phyloP scores from a whole-genome alignment of 805 yeast genomes.

The Cyberlindnera suaveolens region DNA sequence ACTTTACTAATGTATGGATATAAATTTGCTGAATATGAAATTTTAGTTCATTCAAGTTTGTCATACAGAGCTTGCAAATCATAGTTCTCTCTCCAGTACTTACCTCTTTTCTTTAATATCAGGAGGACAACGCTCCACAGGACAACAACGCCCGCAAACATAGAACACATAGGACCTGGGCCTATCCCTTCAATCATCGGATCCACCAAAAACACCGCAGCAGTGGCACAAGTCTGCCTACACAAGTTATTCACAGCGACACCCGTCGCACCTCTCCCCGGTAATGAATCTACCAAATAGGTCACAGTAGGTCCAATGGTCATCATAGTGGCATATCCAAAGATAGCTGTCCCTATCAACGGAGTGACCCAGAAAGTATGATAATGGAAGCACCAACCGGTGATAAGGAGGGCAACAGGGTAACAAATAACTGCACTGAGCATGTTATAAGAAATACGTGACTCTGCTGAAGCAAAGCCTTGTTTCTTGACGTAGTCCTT shows the following conservation, averaged over 20 bases:
- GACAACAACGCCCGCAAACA: constrained; percentile 53
- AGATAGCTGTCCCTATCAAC: constrained; percentile 71
- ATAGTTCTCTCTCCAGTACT: constrained; percentile 56
- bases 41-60: constrained; percentile 20
- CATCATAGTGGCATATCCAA: constrained; percentile 81
- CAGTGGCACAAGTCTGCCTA: constrained; percentile 68
- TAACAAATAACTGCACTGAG: constrained; percentile 55
- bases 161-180: constrained; percentile 62
- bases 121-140: constrained; percentile 36
- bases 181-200: constrained; percentile 66
- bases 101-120: constrained; percentile 48
- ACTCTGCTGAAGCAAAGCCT: constrained; percentile 68
- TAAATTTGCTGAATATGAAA: not conserved
- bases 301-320: constrained; percentile 77
- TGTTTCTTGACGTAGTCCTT: constrained; percentile 48
- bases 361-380: constrained; percentile 74
- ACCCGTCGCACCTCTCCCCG: constrained; percentile 86
- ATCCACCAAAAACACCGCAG: constrained; percentile 67
- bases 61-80: constrained; percentile 56
- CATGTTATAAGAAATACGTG: constrained; percentile 71
- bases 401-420: constrained; percentile 62
- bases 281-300: constrained; percentile 75
- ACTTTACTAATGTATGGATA: no score
- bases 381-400: constrained; percentile 76
- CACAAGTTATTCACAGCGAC: constrained; percentile 76